Evolutionary conservation across 768 basidiomycete genomes (phyloP).

Genomic region (Fomitopsis serialis): DNA sequence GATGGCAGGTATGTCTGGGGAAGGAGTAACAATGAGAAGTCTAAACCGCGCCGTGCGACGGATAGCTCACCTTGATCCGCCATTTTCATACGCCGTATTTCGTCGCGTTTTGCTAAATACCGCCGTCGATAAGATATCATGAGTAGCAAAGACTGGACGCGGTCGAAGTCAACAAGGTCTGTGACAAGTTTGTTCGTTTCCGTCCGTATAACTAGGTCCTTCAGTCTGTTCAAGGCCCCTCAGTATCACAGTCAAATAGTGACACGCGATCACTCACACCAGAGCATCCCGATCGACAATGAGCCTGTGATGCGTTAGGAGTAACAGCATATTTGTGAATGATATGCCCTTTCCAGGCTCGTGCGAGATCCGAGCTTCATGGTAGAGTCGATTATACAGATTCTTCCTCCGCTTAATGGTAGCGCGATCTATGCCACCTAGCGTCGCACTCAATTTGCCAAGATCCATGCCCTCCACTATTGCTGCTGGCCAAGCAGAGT

Average conservation of each 20-base stretch:
- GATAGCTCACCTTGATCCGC: constrained; percentile 35
- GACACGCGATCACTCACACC: constrained; percentile 47
- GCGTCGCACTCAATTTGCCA: constrained; percentile 47
- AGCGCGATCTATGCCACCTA: constrained; percentile 61
- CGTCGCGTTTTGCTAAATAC: constrained; percentile 51
- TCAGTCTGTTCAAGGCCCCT: constrained; percentile 44
- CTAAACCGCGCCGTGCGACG: not conserved
- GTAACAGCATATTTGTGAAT: constrained; percentile 82
- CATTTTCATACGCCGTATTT: constrained; percentile 28
- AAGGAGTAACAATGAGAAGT: not conserved
- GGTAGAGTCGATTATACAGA: constrained; percentile 72
- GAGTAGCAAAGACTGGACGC: constrained; percentile 73
- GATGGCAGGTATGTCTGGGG: constrained; percentile 63
- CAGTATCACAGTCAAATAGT: not conserved
- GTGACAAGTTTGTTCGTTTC: constrained; percentile 76
- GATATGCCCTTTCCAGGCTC: constrained; percentile 77
- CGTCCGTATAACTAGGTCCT: constrained; percentile 73
- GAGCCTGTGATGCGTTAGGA: constrained; percentile 88
- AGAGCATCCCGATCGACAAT: constrained; percentile 87
- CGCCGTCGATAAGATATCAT: constrained; percentile 69
- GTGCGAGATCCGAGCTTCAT: constrained; percentile 78
- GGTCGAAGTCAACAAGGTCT: constrained; percentile 81
- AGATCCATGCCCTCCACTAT: constrained; percentile 57
- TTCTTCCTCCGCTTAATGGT: constrained; percentile 61
- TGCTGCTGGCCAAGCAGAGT: constrained; percentile 25